Conservation (phyloP, 192 early-diverging fungal genomes). For the Dimargaris verticillata region DNA sequence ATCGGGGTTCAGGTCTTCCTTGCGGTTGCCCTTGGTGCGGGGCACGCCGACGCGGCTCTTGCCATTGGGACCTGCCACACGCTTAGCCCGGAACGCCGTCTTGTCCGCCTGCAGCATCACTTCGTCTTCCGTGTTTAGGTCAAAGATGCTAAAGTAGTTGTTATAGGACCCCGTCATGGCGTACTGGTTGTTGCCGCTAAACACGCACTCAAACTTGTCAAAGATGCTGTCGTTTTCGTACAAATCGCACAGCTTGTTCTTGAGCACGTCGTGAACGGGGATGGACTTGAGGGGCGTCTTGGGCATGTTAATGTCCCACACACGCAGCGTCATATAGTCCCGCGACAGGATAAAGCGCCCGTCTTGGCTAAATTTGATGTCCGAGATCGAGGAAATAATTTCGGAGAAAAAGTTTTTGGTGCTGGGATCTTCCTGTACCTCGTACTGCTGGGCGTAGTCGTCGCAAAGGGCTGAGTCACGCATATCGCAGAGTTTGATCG, state of each 20-base stretch:
- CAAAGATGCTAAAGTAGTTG: conserved; percentile 98
- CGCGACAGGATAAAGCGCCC: conserved; percentile 93
- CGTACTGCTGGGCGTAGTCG: conserved; percentile 83
- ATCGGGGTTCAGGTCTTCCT: conserved; percentile 71
- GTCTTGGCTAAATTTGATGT: conserved; percentile 90
- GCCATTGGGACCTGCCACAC: conserved; percentile 41
- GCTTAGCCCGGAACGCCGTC: conserved; percentile 91
- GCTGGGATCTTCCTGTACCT: conserved; percentile 82
- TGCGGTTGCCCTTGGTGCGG: conserved; percentile 37
- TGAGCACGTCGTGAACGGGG: conserved; percentile 89
- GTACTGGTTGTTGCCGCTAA: conserved; percentile 86
- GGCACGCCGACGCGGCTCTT: conserved; percentile 36
- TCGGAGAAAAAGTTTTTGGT: conserved; percentile 99
- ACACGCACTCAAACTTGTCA: conserved; percentile 99
- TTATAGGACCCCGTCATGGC: conserved; percentile 95
- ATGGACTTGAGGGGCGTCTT: conserved; percentile 83
- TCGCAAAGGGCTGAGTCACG: conserved; percentile 88
- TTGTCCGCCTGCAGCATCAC: conserved; percentile 94
- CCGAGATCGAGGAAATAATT: conserved; percentile 96
- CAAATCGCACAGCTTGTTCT: conserved; percentile 90
- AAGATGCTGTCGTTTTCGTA: conserved; percentile 99
- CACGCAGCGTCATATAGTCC: conserved; percentile 91
- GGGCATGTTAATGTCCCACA: conserved; percentile 99
- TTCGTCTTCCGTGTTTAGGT: conserved; percentile 58
- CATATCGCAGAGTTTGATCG: conserved; percentile 96